Conservation (phyloP, 495 filamentous ascomycete species). For the Thermochaetoides thermophila region DNA sequence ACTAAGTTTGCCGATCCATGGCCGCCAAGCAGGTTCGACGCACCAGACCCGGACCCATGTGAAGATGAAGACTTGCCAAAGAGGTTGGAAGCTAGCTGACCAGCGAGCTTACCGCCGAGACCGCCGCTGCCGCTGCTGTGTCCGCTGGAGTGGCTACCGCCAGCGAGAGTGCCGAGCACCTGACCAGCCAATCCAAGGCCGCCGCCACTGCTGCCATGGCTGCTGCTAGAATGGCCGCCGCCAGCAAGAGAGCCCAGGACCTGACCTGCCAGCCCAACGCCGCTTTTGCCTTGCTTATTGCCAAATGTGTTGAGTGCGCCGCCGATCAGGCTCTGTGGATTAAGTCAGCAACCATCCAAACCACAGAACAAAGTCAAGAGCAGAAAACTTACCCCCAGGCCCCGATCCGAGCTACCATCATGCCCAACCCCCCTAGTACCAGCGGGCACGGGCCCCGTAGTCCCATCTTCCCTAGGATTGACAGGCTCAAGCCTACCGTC, state of each 20-base stretch:
- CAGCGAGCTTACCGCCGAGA: conserved; percentile 28
- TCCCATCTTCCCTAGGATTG: conserved; percentile 17
- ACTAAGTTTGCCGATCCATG: conserved; percentile 14
- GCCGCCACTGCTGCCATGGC: conserved; percentile 9
- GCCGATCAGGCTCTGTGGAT: too few species aligned
- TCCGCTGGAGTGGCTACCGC: conserved; percentile 19
- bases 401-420: conserved; percentile 25
- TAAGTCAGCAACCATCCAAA: not conserved
- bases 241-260: conserved; percentile 10
- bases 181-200: conserved; percentile 22
- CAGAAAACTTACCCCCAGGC: conserved; percentile 28
- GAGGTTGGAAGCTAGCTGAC: conserved; percentile 30
- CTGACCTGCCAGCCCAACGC: conserved; percentile 16
- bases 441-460: not conserved
- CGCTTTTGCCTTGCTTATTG: conserved; percentile 8
- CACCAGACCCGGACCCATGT: too few species aligned
- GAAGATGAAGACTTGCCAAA: too few species aligned
- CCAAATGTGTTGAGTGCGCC: conserved; percentile 12
- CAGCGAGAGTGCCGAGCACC: conserved; percentile 21
- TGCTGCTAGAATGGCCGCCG: conserved; percentile 4
- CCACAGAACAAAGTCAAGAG: not conserved
- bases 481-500: conserved; percentile 38
- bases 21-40: conserved; percentile 24
- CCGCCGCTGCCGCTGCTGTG: conserved; percentile 20
- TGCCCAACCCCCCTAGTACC: conserved; percentile 20